These are phyloP conservation scores for Solanum chaucha DNA, from an alignment of 257 asterid species.

Conservation along the genomic window DNA sequence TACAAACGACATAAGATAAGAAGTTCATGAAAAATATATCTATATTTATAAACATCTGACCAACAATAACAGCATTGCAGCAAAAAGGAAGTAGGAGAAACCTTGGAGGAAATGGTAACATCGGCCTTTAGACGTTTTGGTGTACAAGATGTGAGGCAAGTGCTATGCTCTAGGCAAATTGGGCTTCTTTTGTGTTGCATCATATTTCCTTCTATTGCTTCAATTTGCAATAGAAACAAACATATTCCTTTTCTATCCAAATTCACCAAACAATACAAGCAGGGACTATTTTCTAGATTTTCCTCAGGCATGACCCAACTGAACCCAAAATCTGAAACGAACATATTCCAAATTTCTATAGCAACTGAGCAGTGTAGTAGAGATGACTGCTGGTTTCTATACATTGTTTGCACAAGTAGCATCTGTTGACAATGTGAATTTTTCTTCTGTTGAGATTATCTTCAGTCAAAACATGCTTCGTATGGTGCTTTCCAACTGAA, in stretches of 20 bases:
- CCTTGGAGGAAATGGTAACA: conserved; percentile 60
- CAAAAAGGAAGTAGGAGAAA: conserved; percentile 8
- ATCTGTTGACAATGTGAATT: not conserved
- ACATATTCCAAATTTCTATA: not conserved
- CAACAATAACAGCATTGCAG: not conserved
- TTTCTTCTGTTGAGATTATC: not conserved
- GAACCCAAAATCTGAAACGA: not conserved
- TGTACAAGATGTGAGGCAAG: conserved; percentile 30
- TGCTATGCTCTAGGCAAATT: conserved; percentile 43
- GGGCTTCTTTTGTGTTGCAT: conserved; percentile 74
- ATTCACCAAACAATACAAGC: not conserved
- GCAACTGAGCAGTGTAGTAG: not conserved
- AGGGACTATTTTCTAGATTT: not conserved
- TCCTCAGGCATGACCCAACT: not conserved
- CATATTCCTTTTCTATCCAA: not conserved
- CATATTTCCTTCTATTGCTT: conserved; percentile 31
- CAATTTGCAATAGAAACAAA: not conserved
- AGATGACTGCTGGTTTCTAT: not conserved
- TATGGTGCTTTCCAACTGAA: not conserved
- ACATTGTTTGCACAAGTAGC: not conserved
- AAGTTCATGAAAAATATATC: not conserved
- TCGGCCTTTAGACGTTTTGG: conserved; percentile 57
- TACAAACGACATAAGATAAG: not conserved
- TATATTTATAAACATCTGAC: not conserved
- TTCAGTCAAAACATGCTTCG: not conserved